Base-by-base conservation (phyloP, 345 rosid genomes). In the Sonneratia alba region DNA sequence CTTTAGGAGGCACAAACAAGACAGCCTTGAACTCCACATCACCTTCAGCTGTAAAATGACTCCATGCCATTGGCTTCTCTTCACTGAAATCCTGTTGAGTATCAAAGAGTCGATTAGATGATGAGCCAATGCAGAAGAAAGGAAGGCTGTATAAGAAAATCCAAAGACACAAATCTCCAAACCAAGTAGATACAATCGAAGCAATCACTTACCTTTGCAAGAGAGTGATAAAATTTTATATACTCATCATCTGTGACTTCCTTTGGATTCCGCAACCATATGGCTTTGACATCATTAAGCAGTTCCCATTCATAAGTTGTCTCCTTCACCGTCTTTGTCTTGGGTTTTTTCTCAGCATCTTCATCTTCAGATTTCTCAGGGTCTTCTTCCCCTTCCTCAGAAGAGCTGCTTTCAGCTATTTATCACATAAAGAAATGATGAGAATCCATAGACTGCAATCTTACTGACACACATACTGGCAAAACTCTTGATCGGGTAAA, bases 21-120 rank as follows among this genome's bases (percentile, higher is more conserved):
- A 92, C 85, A 71, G 98, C 91, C 84, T 95, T 90, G 84, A 95
- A 95, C 75, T 95, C 98, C 63, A 95, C 97, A 82, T 95, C 98
- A 55, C 99, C 97, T 81, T 95, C 99, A 40, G 99, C 98, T 45
- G 80, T 87, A 65, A 95, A 95, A 78, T 92, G 99, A 76, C 97
- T 92, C 99, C 97, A 92, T 64, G 90, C 79, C 77, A 92, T 64
- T 71, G 98, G 99, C 82, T 90, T 90, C 78, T 92, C 97, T 5
- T 87, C 91, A 51, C 88, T 64, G 68, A 95, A 89, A 75, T 92
- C 99, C 99, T 92, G 88, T 73, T 69, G 66, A 62, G 70, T 22
- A 56, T 56, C 62, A 56, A 61, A 27, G 66, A 62, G 13, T 62
- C 4, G 10, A 42, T 19, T 6, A 37, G 40, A 56, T 24, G 14